phyloP scores from a whole-genome alignment of 2,329 filamentous ascomycete genomes.

The Colletotrichum spinosum region DNA sequence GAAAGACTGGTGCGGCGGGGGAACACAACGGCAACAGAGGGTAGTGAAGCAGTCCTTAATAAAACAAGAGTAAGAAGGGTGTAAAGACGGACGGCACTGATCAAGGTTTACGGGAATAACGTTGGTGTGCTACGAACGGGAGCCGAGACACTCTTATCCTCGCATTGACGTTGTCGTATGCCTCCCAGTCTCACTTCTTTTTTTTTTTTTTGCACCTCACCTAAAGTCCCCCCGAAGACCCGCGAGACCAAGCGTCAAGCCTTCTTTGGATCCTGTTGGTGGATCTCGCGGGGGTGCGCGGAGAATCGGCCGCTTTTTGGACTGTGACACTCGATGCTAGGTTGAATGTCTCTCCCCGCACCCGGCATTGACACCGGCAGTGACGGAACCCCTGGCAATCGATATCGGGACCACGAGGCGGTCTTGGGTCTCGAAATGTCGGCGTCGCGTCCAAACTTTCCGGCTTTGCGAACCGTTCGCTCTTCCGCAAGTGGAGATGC shows the following conservation, averaged over 20 bases:
- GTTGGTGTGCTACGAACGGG: slow-evolving; percentile 3
- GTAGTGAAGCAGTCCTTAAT: not conserved
- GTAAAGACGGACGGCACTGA: too few species aligned
- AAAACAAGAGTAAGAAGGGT: too few species aligned
- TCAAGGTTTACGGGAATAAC: slow-evolving; percentile 14
- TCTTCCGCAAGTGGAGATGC: not conserved
- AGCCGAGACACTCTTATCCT: slow-evolving; percentile 9
- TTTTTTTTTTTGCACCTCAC: not conserved
- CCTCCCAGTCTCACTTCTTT: not conserved
- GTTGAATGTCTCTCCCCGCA: slow-evolving; percentile 10
- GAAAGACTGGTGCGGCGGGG: too few species aligned
- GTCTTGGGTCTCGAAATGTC: slow-evolving; percentile 13
- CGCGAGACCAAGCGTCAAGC: slow-evolving; percentile 18
- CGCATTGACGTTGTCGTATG: not conserved
- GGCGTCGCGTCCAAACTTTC: not conserved
- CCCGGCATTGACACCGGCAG: slow-evolving; percentile 31
- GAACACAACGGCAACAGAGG: not conserved
- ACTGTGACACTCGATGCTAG: not conserved
- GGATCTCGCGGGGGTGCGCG: slow-evolving; percentile 27
- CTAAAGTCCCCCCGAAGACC: slow-evolving; percentile 12
- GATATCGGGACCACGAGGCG: slow-evolving; percentile 25
- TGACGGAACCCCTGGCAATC: slow-evolving; percentile 22
- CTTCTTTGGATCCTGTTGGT: slow-evolving; percentile 21
- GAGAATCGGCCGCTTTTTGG: not conserved
- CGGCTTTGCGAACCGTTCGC: not conserved